Base-by-base conservation (phyloP, 805 yeast genomes). In the Hanseniaspora osmophila region DNA sequence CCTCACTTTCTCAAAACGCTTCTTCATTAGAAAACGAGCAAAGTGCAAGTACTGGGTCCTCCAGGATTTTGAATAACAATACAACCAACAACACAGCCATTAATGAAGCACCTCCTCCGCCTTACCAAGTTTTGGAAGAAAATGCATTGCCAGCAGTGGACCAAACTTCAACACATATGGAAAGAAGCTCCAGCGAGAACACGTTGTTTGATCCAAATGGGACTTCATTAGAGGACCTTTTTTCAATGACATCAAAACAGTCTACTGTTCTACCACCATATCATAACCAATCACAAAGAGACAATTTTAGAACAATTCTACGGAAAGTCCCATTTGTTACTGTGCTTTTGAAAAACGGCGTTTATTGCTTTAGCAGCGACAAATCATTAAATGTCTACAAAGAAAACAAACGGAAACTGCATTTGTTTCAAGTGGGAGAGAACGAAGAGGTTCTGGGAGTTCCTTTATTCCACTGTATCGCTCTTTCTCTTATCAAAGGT, bases 331-430 rank as follows among this genome's bases (percentile, higher is more conserved):
- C 66, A 0, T 55, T 66, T 13, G 58, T 58, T 0, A 58, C 67
- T 2, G 50, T 60, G 3, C 30, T 64, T 16, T 52, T 66, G 38
- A 60, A 62, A 27, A 63, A 62, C 41, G 71, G 71, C 1, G 50
- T 63, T 39, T 63, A 51, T 45, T 58, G 63, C n/a, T 66, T 66
- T 50, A 63, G 70, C 2, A 62, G 67, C 32, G 64, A 63, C 39
- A 47, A 51, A 12, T 55, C 70, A 2, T 55, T 60, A 15, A 41
- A 50, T 10, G 33, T 41, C 10, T 67, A 52, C 45, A 51, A 58
- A 38, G 42, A 51, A 0, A 57, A 60, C 40, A 54, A 56, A 37
- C 54, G 63, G 27, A 57, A 56, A 27, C 49, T 58, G 30, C 59
- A 56, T 4, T 15, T 18, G 12, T 38, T 38, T 13, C 44, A 45